Conservation (phyloP, 805 yeast species). For the Cyberlindnera galapagoensis region DNA sequence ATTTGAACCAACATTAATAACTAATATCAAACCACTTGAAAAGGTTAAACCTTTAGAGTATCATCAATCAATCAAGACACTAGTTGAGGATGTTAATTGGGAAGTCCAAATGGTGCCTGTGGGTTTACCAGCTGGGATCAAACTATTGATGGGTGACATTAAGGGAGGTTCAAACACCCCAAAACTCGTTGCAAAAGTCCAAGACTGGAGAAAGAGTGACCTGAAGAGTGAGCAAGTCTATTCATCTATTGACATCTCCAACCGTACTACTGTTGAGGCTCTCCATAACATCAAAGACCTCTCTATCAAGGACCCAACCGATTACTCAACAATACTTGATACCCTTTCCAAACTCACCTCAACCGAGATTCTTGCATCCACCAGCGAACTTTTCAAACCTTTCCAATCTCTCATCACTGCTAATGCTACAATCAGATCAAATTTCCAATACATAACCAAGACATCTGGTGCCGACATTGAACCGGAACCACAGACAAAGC, state of each 20-base stretch:
- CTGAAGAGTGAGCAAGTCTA: slow-evolving; percentile 48
- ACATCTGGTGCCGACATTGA: slow-evolving; percentile 82
- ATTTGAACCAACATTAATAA: slow-evolving; percentile 53
- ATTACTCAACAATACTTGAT: slow-evolving; percentile 29
- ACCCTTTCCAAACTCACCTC: slow-evolving; percentile 13
- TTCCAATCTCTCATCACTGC: slow-evolving; percentile 34
- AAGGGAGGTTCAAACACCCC: slow-evolving; percentile 93
- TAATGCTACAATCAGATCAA: slow-evolving; percentile 43
- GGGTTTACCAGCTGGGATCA: slow-evolving; percentile 60
- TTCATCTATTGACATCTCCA: slow-evolving; percentile 48
- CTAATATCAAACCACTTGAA: slow-evolving; percentile 27
- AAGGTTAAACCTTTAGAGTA: slow-evolving; percentile 22
- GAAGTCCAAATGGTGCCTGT: slow-evolving; percentile 47
- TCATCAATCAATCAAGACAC: slow-evolving; percentile 24
- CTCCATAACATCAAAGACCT: slow-evolving; percentile 35
- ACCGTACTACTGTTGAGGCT: slow-evolving; percentile 46
- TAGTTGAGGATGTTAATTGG: slow-evolving; percentile 52
- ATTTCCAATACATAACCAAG: slow-evolving; percentile 54
- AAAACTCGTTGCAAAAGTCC: slow-evolving; percentile 70
- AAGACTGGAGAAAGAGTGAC: slow-evolving; percentile 56
- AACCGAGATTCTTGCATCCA: slow-evolving; percentile 3
- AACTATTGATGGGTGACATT: slow-evolving; percentile 88
- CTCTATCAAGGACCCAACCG: slow-evolving; percentile 24
- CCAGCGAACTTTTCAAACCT: slow-evolving; percentile 11
- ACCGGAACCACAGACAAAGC: slow-evolving; percentile 66